Percentiles rank a stretch among this genome's conserved stretches.
phyloP scores from a whole-genome alignment of 768 basidiomycete species.

The Lactarius psammicola region DNA sequence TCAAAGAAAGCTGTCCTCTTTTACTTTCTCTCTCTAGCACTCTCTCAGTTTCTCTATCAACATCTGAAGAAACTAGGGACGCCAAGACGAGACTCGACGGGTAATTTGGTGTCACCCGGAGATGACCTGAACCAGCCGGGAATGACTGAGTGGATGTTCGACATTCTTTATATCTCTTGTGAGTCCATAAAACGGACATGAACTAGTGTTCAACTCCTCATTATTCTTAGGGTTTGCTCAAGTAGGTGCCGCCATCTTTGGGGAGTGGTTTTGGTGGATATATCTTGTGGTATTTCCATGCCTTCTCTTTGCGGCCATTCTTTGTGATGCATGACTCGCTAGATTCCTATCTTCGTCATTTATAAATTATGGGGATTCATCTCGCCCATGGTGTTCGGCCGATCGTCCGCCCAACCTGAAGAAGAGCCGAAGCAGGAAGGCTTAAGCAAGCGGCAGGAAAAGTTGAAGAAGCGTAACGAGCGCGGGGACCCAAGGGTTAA shows the following conservation, averaged over 20 bases:
- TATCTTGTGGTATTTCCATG: constrained; percentile 60
- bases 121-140: constrained; percentile 73
- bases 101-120: constrained; percentile 65
- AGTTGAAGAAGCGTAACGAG: constrained; percentile 77
- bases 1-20: constrained; percentile 60
- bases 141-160: constrained; percentile 83
- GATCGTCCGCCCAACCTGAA: constrained; percentile 41
- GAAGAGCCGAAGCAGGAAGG: constrained; percentile 43
- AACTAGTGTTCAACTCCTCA: constrained; percentile 17
- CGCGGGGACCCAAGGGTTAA: constrained; percentile 72
- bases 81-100: constrained; percentile 66
- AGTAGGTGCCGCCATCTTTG: constrained; percentile 69
- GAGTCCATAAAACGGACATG: constrained; percentile 31
- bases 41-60: constrained; percentile 65
- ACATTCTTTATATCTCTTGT: constrained; percentile 83
- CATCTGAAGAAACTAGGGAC: constrained; percentile 71
- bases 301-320: neutral
- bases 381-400: constrained; percentile 59
- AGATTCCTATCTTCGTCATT: constrained; percentile 82
- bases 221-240: constrained; percentile 61
- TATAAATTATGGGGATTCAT: constrained; percentile 77
- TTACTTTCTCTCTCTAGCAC: constrained; percentile 60
- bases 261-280: constrained; percentile 82
- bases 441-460: constrained; percentile 81
- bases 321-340: constrained; percentile 5